Evolutionary conservation across 805 yeast species (phyloP).

Genomic region (Kodamaea nitidulidarum): DNA sequence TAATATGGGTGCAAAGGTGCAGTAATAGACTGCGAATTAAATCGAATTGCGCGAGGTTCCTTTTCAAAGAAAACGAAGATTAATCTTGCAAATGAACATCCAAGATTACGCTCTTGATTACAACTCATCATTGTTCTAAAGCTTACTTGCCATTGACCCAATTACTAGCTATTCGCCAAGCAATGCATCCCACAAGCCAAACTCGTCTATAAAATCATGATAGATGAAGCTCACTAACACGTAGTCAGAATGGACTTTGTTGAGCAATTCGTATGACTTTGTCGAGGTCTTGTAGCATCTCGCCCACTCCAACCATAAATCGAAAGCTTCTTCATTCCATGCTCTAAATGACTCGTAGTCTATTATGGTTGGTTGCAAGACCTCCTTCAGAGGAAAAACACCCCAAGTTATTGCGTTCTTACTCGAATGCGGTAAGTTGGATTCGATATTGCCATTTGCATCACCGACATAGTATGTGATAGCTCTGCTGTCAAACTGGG

Average conservation of each 20-base stretch:
- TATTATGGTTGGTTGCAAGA: slow-evolving; percentile 86
- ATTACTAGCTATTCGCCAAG: slow-evolving; percentile 28
- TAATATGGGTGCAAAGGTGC: slow-evolving; percentile 1
- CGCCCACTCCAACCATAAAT: slow-evolving; percentile 91
- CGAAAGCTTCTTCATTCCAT: slow-evolving; percentile 94
- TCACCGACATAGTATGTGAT: slow-evolving; percentile 78
- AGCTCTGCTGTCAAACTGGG: slow-evolving; percentile 33
- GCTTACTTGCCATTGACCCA: slow-evolving; percentile 1
- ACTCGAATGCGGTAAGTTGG: slow-evolving; percentile 50
- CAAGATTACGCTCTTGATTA: too few relatives aligned
- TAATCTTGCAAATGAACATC: too few relatives aligned
- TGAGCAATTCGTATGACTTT: slow-evolving; percentile 57
- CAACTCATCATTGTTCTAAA: background rate
- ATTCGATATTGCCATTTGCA: slow-evolving; percentile 49
- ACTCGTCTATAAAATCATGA: slow-evolving; percentile 73
- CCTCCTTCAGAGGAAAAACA: slow-evolving; percentile 85
- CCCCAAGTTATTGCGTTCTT: slow-evolving; percentile 97
- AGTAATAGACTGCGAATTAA: too few relatives aligned
- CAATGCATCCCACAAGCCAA: slow-evolving; percentile 72
- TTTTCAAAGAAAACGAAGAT: too few relatives aligned
- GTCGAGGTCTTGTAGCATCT: slow-evolving; percentile 62
- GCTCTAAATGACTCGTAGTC: slow-evolving; percentile 91
- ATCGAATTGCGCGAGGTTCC: too few relatives aligned
- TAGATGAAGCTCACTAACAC: slow-evolving; percentile 81
- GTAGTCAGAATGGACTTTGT: slow-evolving; percentile 56